phyloP scores from a whole-genome alignment of 768 basidiomycete species.

The Lyophyllum shimeji region DNA sequence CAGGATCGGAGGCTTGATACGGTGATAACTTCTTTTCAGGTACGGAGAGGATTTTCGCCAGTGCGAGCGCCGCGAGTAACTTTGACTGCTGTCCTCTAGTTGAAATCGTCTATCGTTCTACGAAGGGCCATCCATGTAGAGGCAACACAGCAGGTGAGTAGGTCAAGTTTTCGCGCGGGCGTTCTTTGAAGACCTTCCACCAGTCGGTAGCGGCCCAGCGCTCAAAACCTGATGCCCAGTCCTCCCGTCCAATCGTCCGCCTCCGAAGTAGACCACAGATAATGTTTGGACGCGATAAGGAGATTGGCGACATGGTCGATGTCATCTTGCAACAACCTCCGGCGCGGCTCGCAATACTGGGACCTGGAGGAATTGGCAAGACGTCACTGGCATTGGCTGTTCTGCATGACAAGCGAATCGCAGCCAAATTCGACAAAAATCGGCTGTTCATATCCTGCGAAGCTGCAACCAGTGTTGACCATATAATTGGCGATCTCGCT shows the following conservation, averaged over 20 bases:
- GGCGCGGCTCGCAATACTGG: slow-evolving; percentile 26
- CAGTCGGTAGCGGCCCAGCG: neutral
- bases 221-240: neutral
- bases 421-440: slow-evolving; percentile 13
- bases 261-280: slow-evolving; percentile 20
- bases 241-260: neutral
- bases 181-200: neutral
- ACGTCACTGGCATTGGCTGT: slow-evolving; percentile 29
- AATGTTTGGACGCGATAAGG: slow-evolving; percentile 25
- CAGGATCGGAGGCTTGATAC: slow-evolving; percentile 27
- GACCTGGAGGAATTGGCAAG: slow-evolving; percentile 33
- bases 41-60: neutral
- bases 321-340: slow-evolving; percentile 5
- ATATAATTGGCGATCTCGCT: slow-evolving; percentile 17
- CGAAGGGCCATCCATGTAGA: neutral
- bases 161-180: neutral
- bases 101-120: neutral
- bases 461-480: slow-evolving; percentile 21
- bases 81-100: neutral
- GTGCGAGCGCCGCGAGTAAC: neutral
- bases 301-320: slow-evolving; percentile 22
- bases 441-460: slow-evolving; percentile 32
- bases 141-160: neutral
- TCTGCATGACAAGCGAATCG: slow-evolving; percentile 21
- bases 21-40: slow-evolving; percentile 27